Conservation (phyloP, 768 basidiomycete species). For the Lyophyllum shimeji region DNA sequence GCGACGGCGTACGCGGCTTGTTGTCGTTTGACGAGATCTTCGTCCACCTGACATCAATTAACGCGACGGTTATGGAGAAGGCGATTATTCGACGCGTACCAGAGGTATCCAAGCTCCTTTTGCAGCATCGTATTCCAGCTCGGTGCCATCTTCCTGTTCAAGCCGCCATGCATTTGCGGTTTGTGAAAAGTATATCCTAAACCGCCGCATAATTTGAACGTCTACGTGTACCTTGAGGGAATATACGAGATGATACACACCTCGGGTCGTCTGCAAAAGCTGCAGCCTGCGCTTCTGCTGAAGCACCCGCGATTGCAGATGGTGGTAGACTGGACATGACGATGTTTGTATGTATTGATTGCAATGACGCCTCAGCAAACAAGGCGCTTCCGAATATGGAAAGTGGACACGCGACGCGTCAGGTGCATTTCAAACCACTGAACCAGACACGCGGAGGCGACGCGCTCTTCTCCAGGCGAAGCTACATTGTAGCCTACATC, state of each 20-base stretch:
- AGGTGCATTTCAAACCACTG: too few relatives aligned
- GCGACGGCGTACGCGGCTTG: conserved; percentile 93
- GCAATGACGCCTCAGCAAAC: conserved; percentile 2
- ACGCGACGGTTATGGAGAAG: neutral
- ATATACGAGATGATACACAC: conserved; percentile 29
- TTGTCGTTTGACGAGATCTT: conserved; percentile 83
- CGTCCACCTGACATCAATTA: conserved; percentile 63
- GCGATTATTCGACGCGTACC: conserved; percentile 45
- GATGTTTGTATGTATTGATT: conserved; percentile 44
- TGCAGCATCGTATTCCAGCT: conserved; percentile 81
- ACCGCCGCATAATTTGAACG: conserved; percentile 20
- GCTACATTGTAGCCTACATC: too few relatives aligned
- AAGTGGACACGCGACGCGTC: neutral
- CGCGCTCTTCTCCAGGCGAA: too few relatives aligned
- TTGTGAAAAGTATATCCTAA: conserved; percentile 76
- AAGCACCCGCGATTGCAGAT: conserved; percentile 51
- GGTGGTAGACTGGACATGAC: conserved; percentile 48
- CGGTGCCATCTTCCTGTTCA: conserved; percentile 88
- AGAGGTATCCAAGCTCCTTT: conserved; percentile 83
- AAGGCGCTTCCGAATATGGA: neutral
- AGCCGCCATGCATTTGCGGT: conserved; percentile 78
- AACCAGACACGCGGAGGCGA: too few relatives aligned
- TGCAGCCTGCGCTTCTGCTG: conserved; percentile 55
- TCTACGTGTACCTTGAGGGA: neutral
- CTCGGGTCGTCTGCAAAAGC: conserved; percentile 80